phyloP scores from a whole-genome alignment of 2,329 filamentous ascomycete genomes.

The Colletotrichum plurivorum region DNA sequence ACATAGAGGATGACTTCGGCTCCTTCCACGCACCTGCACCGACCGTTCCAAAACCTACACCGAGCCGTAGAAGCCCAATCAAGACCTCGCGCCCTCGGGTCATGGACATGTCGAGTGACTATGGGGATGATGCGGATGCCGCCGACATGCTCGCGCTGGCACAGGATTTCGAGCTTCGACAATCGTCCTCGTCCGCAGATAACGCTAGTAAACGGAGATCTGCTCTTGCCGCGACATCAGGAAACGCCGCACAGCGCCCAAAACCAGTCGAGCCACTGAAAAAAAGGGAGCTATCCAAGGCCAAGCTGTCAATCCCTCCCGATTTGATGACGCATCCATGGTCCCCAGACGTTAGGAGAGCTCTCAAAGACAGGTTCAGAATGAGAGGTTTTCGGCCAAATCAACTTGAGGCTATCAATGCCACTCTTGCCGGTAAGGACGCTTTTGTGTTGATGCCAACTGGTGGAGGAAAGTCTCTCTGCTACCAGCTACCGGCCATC shows the following conservation, averaged over 20 bases:
- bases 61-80: conserved; percentile 24
- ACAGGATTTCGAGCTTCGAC: conserved; percentile 62
- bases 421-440: conserved; percentile 88
- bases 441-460: conserved; percentile 98
- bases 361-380: conserved; percentile 86
- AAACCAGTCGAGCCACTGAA: conserved; percentile 52
- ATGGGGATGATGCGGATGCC: conserved; percentile 64
- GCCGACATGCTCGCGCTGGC: conserved; percentile 66
- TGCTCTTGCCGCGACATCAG: conserved; percentile 64
- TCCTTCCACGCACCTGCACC: conserved; percentile 17
- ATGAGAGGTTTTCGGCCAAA: conserved; percentile 91
- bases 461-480: conserved; percentile 95
- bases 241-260: conserved; percentile 54
- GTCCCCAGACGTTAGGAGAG: conserved; percentile 87
- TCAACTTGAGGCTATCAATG: conserved; percentile 96
- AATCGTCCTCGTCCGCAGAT: conserved; percentile 49
- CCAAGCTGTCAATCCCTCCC: conserved; percentile 57
- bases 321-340: conserved; percentile 79
- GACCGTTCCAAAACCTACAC: conserved; percentile 5
- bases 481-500: conserved; percentile 94
- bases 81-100: conserved; percentile 40
- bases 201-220: conserved; percentile 48
- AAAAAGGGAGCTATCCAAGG: conserved; percentile 48
- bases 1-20: conserved; percentile 41
- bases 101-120: conserved; percentile 58